Conservation (phyloP, 331 rosid species). For the Rhamnella rubrinervis region DNA sequence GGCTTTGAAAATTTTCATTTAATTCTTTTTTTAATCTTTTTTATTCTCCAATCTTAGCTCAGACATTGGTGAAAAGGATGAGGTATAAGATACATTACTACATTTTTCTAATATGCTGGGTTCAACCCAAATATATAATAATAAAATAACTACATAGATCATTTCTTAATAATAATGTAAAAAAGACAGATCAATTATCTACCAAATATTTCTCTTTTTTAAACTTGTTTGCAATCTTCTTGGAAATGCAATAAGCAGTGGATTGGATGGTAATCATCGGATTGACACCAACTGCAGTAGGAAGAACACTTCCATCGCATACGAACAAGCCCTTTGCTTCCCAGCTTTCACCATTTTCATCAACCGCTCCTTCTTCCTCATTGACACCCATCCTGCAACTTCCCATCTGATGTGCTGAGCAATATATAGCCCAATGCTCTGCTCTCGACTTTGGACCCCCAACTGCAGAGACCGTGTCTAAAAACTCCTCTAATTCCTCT, state of each 20-base stretch:
- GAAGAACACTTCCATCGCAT: conserved; percentile 87
- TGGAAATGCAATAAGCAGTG: conserved; percentile 82
- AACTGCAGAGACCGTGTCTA: conserved; percentile 48
- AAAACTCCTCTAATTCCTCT: conserved; percentile 66
- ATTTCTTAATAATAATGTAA: not conserved
- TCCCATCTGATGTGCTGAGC: conserved; percentile 78
- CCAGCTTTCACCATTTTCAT: conserved; percentile 84
- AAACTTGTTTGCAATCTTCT: conserved; percentile 61
- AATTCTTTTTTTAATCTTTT: no score
- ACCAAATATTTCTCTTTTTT: conserved; percentile 11
- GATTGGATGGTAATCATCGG: conserved; percentile 91
- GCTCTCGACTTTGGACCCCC: conserved; percentile 65
- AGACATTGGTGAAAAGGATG: no score
- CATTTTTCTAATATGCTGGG: no score
- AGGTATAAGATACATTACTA: no score
- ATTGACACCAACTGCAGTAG: conserved; percentile 81
- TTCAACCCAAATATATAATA: no score
- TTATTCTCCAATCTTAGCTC: no score
- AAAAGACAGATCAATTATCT: not conserved
- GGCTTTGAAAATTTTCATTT: not conserved
- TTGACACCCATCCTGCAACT: conserved; percentile 68
- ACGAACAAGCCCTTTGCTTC: conserved; percentile 81
- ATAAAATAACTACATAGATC: no score
- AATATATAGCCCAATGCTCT: conserved; percentile 59
- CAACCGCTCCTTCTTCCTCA: conserved; percentile 67